These are phyloP conservation scores for Extremus antarcticus DNA, from an alignment of 495 filamentous ascomycete species.

Conservation along the genomic window DNA sequence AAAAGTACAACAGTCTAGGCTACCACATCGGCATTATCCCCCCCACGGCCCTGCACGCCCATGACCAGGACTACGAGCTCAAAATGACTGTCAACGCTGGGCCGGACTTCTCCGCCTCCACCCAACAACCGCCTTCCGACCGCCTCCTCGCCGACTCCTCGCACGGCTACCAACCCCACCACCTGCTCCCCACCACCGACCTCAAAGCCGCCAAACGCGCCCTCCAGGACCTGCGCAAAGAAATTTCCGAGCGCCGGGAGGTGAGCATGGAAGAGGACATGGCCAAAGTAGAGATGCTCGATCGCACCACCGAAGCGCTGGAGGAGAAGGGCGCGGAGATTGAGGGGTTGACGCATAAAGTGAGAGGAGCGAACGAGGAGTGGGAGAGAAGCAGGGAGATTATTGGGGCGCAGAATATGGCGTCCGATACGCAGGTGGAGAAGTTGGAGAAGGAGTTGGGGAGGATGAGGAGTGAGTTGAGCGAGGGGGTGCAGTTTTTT, in stretches of 20 bases:
- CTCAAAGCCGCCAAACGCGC: constrained; percentile 69
- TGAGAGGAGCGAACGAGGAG: constrained; percentile 78
- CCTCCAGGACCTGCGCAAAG: constrained; percentile 68
- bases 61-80: constrained; percentile 74
- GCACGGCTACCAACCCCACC: constrained; percentile 79
- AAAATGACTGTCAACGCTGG: constrained; percentile 54
- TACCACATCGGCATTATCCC: constrained; percentile 91
- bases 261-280: constrained; percentile 74
- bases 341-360: constrained; percentile 76
- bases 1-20: constrained; percentile 83
- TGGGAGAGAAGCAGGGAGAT: constrained; percentile 89
- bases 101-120: constrained; percentile 62
- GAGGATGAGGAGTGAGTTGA: constrained; percentile 74
- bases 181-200: constrained; percentile 72
- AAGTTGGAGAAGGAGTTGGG: constrained; percentile 96
- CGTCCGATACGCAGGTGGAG: constrained; percentile 85
- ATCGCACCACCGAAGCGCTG: constrained; percentile 86
- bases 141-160: constrained; percentile 68
- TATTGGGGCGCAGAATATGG: constrained; percentile 73
- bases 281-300: constrained; percentile 80
- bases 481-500: constrained; percentile 83
- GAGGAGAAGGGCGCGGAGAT: constrained; percentile 89
- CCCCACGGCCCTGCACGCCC: constrained; percentile 68
- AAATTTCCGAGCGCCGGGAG: constrained; percentile 77
- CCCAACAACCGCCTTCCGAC: constrained; percentile 40